Evolutionary conservation across 2,329 filamentous ascomycete species (phyloP).

Genomic region (Diplodia sapinea): DNA sequence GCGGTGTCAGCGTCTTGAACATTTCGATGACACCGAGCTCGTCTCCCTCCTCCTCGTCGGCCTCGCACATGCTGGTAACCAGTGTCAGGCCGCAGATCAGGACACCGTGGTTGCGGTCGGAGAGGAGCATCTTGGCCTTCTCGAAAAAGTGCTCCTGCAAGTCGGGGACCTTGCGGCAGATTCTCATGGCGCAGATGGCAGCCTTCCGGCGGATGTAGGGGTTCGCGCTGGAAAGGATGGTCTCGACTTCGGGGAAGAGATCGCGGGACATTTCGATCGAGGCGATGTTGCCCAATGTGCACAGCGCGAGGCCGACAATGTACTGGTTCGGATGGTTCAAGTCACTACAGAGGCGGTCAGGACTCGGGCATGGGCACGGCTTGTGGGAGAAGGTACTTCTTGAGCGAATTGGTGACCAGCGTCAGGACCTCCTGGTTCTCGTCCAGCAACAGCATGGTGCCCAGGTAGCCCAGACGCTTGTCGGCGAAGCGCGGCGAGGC

Average conservation of each 20-base stretch:
- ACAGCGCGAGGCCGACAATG: conserved; percentile 93
- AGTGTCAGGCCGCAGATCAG: conserved; percentile 90
- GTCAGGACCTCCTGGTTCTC: conserved; percentile 99
- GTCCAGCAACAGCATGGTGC: conserved; percentile 93
- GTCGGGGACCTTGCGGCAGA: conserved; percentile 97
- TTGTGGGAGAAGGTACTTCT: conserved; percentile 71
- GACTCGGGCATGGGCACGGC: neutral
- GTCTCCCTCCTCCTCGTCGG: conserved; percentile 89
- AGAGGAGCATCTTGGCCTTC: conserved; percentile 84
- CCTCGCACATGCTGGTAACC: conserved; percentile 90
- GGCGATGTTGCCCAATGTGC: conserved; percentile 96
- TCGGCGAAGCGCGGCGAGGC: conserved; percentile 97
- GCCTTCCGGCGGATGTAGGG: conserved; percentile 98
- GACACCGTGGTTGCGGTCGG: conserved; percentile 95
- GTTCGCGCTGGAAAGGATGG: conserved; percentile 87
- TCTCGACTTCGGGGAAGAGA: conserved; percentile 94
- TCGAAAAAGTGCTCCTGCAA: conserved; percentile 96
- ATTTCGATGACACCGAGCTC: conserved; percentile 88
- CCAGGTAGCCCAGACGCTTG: conserved; percentile 93
- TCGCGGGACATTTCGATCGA: conserved; percentile 98
- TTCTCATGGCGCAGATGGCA: conserved; percentile 97
- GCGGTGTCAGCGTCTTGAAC: conserved; percentile 84
- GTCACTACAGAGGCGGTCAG: conserved; percentile 66
- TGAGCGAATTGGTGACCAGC: conserved; percentile 94
- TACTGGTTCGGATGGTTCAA: conserved; percentile 98